These are phyloP conservation scores for Pistacia vera DNA, from an alignment of 345 rosid genomes.

Conservation along the genomic window DNA sequence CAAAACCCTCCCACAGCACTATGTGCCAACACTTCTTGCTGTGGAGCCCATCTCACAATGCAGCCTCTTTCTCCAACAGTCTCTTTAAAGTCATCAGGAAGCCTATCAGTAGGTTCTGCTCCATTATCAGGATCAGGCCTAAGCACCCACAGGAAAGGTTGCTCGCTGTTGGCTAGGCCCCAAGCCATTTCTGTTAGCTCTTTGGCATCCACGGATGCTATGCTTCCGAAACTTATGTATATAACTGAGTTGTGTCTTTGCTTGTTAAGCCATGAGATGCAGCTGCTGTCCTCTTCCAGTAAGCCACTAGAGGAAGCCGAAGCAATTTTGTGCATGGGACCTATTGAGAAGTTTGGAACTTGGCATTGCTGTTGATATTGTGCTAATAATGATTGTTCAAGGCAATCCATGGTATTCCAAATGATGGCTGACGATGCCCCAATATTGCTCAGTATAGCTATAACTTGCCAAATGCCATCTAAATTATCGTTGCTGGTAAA, in stretches of 20 bases:
- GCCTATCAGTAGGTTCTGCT: not conserved
- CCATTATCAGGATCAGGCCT: not conserved
- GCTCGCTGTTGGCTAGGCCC: constrained; percentile 10
- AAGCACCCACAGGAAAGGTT: constrained; percentile 13
- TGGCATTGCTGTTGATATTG: constrained; percentile 6
- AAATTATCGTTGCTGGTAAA: not conserved
- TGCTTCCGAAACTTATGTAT: not conserved
- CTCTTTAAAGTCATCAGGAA: not conserved
- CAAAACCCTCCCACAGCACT: constrained; percentile 12
- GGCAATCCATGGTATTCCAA: not conserved
- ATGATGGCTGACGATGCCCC: constrained; percentile 6
- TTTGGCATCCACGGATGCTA: constrained; percentile 1
- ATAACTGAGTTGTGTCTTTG: not conserved
- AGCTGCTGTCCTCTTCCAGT: constrained; percentile 26
- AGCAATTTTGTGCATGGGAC: constrained; percentile 33
- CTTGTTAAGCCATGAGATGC: constrained; percentile 12
- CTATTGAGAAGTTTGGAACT: constrained; percentile 25
- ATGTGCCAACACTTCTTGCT: constrained; percentile 1
- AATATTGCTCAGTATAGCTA: not conserved
- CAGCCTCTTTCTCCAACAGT: not conserved
- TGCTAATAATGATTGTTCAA: constrained; percentile 22
- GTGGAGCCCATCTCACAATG: constrained; percentile 8
- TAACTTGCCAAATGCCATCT: not conserved
- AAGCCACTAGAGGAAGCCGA: constrained; percentile 13
- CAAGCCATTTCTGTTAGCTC: constrained; percentile 14